Evolutionary conservation across 2,329 filamentous ascomycete genomes (phyloP), one percentile per base, ranked within the genome.

Genomic region (Ophiostoma quercus): DNA sequence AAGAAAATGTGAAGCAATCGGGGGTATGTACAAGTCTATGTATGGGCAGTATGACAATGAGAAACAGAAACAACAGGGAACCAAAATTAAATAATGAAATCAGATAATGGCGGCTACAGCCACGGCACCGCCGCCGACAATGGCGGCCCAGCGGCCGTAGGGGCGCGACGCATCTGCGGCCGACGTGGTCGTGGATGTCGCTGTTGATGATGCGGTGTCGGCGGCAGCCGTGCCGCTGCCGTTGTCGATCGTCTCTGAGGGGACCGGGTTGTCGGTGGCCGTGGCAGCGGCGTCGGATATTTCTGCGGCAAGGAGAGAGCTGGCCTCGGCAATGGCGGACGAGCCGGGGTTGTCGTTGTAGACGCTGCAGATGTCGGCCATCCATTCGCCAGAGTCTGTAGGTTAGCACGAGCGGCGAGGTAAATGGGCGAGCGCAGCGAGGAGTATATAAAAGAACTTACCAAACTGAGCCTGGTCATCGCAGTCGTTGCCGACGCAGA

Each of bases 261-360:
- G 70, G 12, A 72, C 68, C 25, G 73, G 73, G 57, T 74, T 72
- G 41, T 71, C 37, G 7, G 73, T 74, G 1, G 73, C 73, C 57
- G 73, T 74, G 3, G 72, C 70, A 11, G 66, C 65, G 14, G 71
- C 73, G 2, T 69, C 62, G 11, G 69, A 41, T 25, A 74, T 70
- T 66, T 73, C 71, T 0, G 71, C 69, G 0, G 70, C 19, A 12
- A 74, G 4, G 1, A 72, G 12, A 0, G 67, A 47, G 29, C 72
- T 73, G 3, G 74, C 74, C 11, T 67, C 47, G 14, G 70, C 66
- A 3, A 74, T 54, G 41, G 62, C 72, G 1, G 68, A 39, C 60
- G 66, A 68, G 14, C 68, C 22, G 7, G 72, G 62, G n/a, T 37
- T 51, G 1, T 68, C 39, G 43, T 60, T 25, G 47, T 70, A 72